Evolutionary conservation across 495 filamentous ascomycete genomes (phyloP).

Genomic region (Beverwykella pulmonaria): DNA sequence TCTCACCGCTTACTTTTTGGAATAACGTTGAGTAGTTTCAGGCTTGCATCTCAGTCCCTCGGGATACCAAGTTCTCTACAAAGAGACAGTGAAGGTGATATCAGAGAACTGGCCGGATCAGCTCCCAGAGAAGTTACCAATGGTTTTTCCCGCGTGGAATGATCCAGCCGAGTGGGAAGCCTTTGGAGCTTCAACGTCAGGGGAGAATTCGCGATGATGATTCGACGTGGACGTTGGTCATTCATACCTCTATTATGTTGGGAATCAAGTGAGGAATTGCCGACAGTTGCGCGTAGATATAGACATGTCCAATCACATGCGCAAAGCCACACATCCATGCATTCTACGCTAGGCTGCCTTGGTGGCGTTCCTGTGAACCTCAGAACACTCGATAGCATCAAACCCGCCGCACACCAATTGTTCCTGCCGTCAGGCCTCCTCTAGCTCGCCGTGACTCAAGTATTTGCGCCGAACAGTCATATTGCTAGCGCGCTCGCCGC

Average conservation of each 20-base stretch:
- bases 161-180: constrained; percentile 33
- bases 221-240: not conserved
- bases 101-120: constrained; percentile 61
- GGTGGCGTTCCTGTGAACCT: not conserved
- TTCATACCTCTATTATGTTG: too few relatives aligned
- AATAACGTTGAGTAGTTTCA: constrained; percentile 34
- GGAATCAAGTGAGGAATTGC: too few relatives aligned
- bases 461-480: not conserved
- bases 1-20: not conserved
- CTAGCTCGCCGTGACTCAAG: not conserved
- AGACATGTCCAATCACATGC: not conserved
- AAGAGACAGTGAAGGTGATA: constrained; percentile 59
- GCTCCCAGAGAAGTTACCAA: constrained; percentile 54
- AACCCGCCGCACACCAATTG: constrained; percentile 2
- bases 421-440: constrained; percentile 1
- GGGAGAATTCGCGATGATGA: not conserved
- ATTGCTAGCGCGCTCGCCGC: not conserved
- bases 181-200: constrained; percentile 19
- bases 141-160: constrained; percentile 59
- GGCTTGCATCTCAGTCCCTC: constrained; percentile 66
- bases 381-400: not conserved
- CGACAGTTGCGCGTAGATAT: too few relatives aligned
- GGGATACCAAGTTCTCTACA: constrained; percentile 63
- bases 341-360: constrained; percentile 1
- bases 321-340: not conserved